Base-by-base conservation (phyloP, 345 rosid genomes). In the Eutrema japonicum region DNA sequence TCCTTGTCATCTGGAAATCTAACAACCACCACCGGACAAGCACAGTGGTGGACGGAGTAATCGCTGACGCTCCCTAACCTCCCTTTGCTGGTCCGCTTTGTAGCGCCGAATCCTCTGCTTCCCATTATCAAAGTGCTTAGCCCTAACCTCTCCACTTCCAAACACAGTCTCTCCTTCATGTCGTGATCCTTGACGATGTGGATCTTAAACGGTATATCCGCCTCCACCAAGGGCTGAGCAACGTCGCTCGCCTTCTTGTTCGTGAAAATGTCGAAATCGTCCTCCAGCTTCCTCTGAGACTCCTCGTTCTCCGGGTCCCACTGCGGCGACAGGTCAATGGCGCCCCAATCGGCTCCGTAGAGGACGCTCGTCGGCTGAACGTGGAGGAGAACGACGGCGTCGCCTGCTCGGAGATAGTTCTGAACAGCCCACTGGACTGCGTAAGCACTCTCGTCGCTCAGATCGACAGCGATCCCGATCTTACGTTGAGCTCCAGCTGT, bases 281-380 rank as follows among this genome's bases (percentile, higher is more conserved):
- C 88, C 54, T 91, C 97, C 0, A 87, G 80, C 79, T 85, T 87
- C 78, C 56, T 74, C 83, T 88, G 85, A 36, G 84, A 80, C 68
- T 70, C 84, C 10, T 75, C 78, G 41, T 46, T 76, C 40, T 72
- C 73, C 8, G 69, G 71, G 35, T 74, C 82, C 47, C 72, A 63
- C 47, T 81, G 77, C 50, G 61, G 64, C 1, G 74, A 69, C 11
- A 83, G 14, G 66, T 85, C 89, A 47, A 89, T 83, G 6, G 97
- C 77, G 0, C 97, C 97, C 97, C 97, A 92, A 45, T 89, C 97
- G 32, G 96, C 97, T 14, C 97, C 97, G 75, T 88, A 92, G 7
- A 92, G 90, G 36, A 89, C 82, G 66, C 79, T 83, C 6, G 97
- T 92, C 45, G 94, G 91, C 2, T 84, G 82, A 18, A 92, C 96